These are phyloP conservation scores for Vanilla planifolia DNA, from an alignment of 106 monocot species.

Conservation along the genomic window DNA sequence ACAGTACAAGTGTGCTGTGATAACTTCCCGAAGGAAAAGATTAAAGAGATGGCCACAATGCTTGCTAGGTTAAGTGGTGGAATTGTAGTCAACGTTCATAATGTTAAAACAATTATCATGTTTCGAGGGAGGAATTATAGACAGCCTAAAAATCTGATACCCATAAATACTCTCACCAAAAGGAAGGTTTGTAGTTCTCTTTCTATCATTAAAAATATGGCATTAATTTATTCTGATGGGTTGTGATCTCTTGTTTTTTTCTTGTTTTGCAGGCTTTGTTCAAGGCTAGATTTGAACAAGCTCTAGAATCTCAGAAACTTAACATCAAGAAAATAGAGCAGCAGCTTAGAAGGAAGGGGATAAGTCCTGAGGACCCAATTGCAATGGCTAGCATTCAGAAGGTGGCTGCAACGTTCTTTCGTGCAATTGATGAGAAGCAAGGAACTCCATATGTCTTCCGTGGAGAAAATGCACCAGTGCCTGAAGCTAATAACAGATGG, in stretches of 20 bases:
- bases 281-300: conserved; percentile 98
- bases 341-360: conserved; percentile 73
- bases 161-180: conserved; percentile 96
- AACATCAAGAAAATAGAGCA: conserved; percentile 96
- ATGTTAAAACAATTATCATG: conserved; percentile 98
- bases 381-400: conserved; percentile 97
- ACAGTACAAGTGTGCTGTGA: conserved; percentile 98
- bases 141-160: conserved; percentile 96
- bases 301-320: conserved; percentile 93
- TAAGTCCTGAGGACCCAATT: conserved; percentile 93
- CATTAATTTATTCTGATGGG: neutral
- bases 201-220: neutral
- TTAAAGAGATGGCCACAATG: conserved; percentile 98
- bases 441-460: conserved; percentile 91
- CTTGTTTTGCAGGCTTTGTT: conserved; percentile 67
- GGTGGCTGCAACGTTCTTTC: conserved; percentile 94
- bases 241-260: neutral
- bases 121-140: conserved; percentile 96
- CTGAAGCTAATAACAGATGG: conserved; percentile 4
- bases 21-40: conserved; percentile 95
- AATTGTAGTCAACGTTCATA: conserved; percentile 87
- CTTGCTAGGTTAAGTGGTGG: conserved; percentile 95
- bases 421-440: conserved; percentile 95
- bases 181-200: conserved; percentile 56
- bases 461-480: conserved; percentile 14